Evolutionary conservation across 768 basidiomycete species (phyloP), one percentile per base, ranked within the genome.

Genomic region (Suillus americanus): DNA sequence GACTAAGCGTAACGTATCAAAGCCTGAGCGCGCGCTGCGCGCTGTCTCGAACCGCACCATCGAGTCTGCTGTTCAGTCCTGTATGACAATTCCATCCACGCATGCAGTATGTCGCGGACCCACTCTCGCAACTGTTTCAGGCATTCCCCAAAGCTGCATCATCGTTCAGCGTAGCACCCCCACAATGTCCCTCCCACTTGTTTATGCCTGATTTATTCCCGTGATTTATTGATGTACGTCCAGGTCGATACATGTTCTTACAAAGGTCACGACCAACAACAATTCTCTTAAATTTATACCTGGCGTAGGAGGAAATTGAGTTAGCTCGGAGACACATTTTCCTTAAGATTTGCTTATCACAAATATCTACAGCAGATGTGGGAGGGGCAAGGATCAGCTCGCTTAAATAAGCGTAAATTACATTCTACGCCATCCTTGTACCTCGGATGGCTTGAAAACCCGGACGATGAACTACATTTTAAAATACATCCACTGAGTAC

Each of bases 281-380:
- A 95, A 97, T 74, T 97, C 96, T 1, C 85, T 99, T 61, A 99
- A 99, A 77, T 99, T 99, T 79, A 95, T 99, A 64, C 97, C 97
- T 1, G 97, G 97, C 0, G 83, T 89, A 28, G 77, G 88, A 30
- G 30, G 5, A 30, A 30, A 30, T 4, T 30, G 30, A 30, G 30
- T 4, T 30, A 3, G 30, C 30, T 30, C 30, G 30, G 30, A 30
- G 30, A 30, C n/a, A n/a, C n/a, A n/a, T n/a, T n/a, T n/a, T n/a
- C n/a, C n/a, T n/a, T n/a, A n/a, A n/a, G n/a, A n/a, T n/a, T n/a
- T n/a, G n/a, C n/a, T n/a, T n/a, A n/a, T n/a, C n/a, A n/a, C n/a
- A n/a, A n/a, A n/a, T n/a, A n/a, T n/a, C n/a, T n/a, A n/a, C n/a
- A n/a, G n/a, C n/a, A n/a, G n/a, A n/a, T n/a, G n/a, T n/a, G n/a